Base-by-base conservation (phyloP, 805 yeast species). In the Lipomyces mesembrius region DNA sequence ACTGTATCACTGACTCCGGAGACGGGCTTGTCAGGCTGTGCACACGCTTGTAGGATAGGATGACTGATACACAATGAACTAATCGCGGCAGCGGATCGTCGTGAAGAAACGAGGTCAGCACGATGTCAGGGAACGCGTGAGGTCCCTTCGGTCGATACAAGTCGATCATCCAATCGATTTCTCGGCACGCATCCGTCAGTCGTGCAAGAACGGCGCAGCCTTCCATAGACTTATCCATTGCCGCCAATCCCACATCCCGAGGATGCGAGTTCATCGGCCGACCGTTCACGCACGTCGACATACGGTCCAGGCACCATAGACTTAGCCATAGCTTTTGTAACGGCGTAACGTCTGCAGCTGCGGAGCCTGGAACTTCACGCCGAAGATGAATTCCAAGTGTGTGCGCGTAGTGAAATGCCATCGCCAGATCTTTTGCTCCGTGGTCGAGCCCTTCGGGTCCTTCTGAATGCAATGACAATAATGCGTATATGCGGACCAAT, bases 331-430 rank as follows among this genome's bases (percentile, higher is more conserved):
- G 67, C 56, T 70, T 73, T 57, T 64, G 70, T 22, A 58, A 29
- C 22, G 63, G 59, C 39, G 61, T 37, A 55, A 59, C 17, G 14
- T 29, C 63, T 17, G 63, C 8, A n/a, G 68, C 61, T 12, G 34
- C n/a, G 27, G 74, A 66, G 52, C 74, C 71, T n/a, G 67, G 67
- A 55, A 71, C 70, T 51, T 76, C 76, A 7, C 65, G 55, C 22
- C 79, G 77, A 54, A 79, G 80, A 57, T 80, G 83, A 37, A 80
- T 72, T 5, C 81, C 81, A 20, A 80, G 72, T 3, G 79, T 73
- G 49, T 75, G 75, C 17, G 82, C 81, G 68, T 78, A 79, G 70
- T 80, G 82, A 9, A 80, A 73, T 4, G 82, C 79, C 43, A 73
- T 71, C 51, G 75, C 74, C 20, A 80, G 67, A 64, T 79, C 80